Evolutionary conservation across 176 grass and related monocot species (phyloP).

Genomic region (Hordeum vulgare): MorexV3_pseudomolecules_assembly NC_058522.1:249335545-249336044

Average conservation of each 20-base stretch:
- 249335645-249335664: neutral
- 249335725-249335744: neutral
- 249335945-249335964: neutral
- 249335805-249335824: constrained; percentile 69
- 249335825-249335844: constrained; percentile 89
- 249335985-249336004: neutral
- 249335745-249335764: neutral
- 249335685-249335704: neutral
- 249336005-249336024: constrained; percentile 56
- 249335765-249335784: neutral
- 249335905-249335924: constrained; percentile 15
- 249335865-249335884: constrained; percentile 60
- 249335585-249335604: neutral
- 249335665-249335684: neutral
- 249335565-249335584: constrained; percentile 33
- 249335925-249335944: neutral
- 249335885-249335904: neutral
- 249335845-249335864: constrained; percentile 76
- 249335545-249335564: constrained; percentile 86
- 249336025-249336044: constrained; percentile 97
- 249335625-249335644: neutral
- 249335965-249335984: neutral
- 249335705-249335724: neutral
- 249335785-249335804: neutral
- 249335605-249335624: neutral